A percentile compares a stretch with the other conserved stretches of the same genome.
These are phyloP conservation scores for Fusarium duplospermum DNA, from an alignment of 2,329 filamentous ascomycete species.

Conservation along the genomic window DNA sequence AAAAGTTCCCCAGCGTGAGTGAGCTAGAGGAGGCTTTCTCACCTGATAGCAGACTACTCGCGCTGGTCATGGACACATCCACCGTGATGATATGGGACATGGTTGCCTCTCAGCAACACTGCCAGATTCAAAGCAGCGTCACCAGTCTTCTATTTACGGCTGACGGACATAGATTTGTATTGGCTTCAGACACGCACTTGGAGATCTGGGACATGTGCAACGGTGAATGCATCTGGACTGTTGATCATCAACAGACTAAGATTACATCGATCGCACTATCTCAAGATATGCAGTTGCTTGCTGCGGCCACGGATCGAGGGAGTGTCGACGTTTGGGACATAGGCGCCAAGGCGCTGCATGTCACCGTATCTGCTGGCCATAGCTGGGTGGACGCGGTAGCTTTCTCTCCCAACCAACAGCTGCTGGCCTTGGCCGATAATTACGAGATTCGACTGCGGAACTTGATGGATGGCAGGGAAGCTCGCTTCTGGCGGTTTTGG, in stretches of 20 bases:
- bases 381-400: fast-evolving
- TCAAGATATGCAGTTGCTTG: neutral
- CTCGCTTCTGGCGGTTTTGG: no score
- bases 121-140: neutral
- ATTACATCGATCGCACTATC: neutral
- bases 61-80: neutral
- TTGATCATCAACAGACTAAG: neutral
- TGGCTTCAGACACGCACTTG: neutral
- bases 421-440: neutral
- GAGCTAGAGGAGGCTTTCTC: neutral
- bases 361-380: neutral
- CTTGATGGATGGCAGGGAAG: neutral
- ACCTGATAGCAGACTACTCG: neutral
- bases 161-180: neutral
- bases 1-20: neutral
- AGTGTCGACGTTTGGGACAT: neutral
- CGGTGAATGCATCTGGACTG: neutral
- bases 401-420: neutral
- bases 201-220: neutral
- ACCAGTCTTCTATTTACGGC: neutral
- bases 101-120: neutral
- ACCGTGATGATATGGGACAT: neutral
- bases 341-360: neutral
- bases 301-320: neutral
- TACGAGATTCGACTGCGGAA: neutral